Base-by-base conservation (phyloP, 306 rosid species). In the Arachis stenosperma region DNA sequence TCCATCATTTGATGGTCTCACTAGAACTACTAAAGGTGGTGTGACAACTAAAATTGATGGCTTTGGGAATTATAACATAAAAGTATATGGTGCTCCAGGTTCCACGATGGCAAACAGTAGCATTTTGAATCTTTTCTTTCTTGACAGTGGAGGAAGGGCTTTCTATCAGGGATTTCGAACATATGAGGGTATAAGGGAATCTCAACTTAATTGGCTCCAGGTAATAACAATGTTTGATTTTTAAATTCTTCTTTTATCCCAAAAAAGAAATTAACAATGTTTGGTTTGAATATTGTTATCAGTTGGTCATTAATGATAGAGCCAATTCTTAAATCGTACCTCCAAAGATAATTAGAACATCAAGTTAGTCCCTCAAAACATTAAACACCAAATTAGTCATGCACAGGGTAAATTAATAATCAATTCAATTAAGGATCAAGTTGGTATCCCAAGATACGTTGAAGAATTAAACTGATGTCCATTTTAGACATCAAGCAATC, bases 181-280 rank as follows among this genome's bases (percentile, higher is more conserved):
- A 10, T 94, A 91, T 59, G 94, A 88, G 47, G 89, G 94, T 92
- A 94, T 94, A 65, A 89, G 86, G 79, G 94, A 89, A 69, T 94
- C 97, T 29, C 98, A 93, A 78, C 98, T 89, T 69, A 52, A 48
- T 13, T 93, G 98, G 98, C 86, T 93, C 57, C 90, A 87, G 98
- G 98, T 92, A 85, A 36, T 52, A 8, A 64, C 61, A 58, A 74
- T 73, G 58, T 27, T 12, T 51, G 36, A 65, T 33, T 33, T 33
- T 33, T 33, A 33, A 33, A 33, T 33, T 33, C 37, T 33, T 33
- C 37, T 33, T 33, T 33, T 33, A 33, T 33, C 37, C 37, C 37
- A 33, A 33, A 33, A 33, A 33, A 22, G 27, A 22, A 33, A 33
- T 33, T 2, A 33, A 33, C 37, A 33, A 33, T 33, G 37, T 33